A percentile compares a stretch with the other conserved stretches of the same genome.
Evolutionary conservation across 768 basidiomycete species (phyloP).

Genomic region (Mrakia frigida): DNA sequence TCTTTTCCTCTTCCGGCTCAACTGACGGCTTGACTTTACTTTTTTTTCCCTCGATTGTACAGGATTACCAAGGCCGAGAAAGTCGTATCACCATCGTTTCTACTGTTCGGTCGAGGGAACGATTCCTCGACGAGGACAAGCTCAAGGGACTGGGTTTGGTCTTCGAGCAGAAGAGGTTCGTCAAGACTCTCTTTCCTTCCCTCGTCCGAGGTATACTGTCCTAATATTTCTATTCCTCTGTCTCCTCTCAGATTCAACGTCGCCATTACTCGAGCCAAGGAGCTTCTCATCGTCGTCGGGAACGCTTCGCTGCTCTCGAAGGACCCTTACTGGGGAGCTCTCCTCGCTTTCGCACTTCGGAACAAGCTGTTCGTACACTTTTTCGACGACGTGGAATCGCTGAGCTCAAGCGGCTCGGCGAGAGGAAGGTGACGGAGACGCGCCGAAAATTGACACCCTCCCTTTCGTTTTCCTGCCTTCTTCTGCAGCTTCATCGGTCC

Average conservation of each 20-base stretch:
- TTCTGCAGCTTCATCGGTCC: background rate
- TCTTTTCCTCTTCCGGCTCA: background rate
- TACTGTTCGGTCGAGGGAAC: slow-evolving; percentile 35
- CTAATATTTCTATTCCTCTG: background rate
- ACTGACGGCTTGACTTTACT: background rate
- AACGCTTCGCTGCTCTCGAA: slow-evolving; percentile 34
- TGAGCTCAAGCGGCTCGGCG: no score
- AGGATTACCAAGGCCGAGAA: slow-evolving; percentile 43
- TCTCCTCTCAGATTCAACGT: slow-evolving; percentile 43
- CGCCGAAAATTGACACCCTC: no score
- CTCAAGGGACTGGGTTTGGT: slow-evolving; percentile 42
- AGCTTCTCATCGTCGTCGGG: slow-evolving; percentile 44
- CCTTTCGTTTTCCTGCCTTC: background rate
- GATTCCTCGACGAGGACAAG: slow-evolving; percentile 42
- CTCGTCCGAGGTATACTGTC: background rate
- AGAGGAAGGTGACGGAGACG: no score
- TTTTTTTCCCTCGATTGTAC: background rate
- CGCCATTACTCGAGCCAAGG: slow-evolving; percentile 46
- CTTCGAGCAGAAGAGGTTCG: slow-evolving; percentile 43
- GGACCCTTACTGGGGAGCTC: slow-evolving; percentile 44
- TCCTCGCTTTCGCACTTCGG: slow-evolving; percentile 41
- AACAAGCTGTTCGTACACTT: slow-evolving; percentile 32
- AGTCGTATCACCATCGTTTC: slow-evolving; percentile 38
- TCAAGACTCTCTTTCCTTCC: background rate
- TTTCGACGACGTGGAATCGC: no score